Conservation (phyloP, 108 stramenopile genomes). For the Skeletonema potamos region DNA sequence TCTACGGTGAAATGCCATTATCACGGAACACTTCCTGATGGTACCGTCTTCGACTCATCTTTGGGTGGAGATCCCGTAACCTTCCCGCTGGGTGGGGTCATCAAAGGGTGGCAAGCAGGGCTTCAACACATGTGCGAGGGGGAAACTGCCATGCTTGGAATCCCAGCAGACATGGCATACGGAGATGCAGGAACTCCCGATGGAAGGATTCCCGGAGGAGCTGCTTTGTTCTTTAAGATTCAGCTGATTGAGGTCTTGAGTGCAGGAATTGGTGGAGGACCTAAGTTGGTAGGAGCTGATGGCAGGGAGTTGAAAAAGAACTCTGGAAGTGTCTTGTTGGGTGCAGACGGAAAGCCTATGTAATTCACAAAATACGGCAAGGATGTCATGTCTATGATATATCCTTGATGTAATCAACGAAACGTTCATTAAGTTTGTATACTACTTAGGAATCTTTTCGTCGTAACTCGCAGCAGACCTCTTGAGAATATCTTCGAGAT, state of each 20-base stretch:
- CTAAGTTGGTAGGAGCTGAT: constrained; percentile 72
- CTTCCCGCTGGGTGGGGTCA: constrained; percentile 71
- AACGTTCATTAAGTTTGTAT: constrained; percentile 12
- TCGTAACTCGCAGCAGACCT: constrained; percentile 27
- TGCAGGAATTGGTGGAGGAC: constrained; percentile 69
- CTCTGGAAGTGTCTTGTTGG: constrained; percentile 53
- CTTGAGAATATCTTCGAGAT: constrained; percentile 29
- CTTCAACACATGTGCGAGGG: constrained; percentile 81
- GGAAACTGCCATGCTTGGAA: constrained; percentile 86
- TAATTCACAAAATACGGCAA: constrained; percentile 19
- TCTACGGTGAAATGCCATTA: constrained; percentile 79
- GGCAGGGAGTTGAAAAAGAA: constrained; percentile 51
- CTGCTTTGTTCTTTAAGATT: constrained; percentile 86
- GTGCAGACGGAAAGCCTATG: constrained; percentile 70
- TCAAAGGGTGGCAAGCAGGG: constrained; percentile 79
- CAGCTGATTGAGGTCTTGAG: constrained; percentile 79
- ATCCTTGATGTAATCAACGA: background rate
- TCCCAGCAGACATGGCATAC: constrained; percentile 79
- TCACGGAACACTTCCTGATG: constrained; percentile 85
- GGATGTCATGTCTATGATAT: too few relatives aligned
- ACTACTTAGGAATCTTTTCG: constrained; percentile 4
- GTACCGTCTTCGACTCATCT: constrained; percentile 83
- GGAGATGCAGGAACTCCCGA: constrained; percentile 80
- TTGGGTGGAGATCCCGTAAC: constrained; percentile 71
- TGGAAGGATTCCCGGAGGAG: constrained; percentile 82